Base-by-base conservation (phyloP, 2,329 filamentous ascomycete species). In the Diaporthe velutina region DNA sequence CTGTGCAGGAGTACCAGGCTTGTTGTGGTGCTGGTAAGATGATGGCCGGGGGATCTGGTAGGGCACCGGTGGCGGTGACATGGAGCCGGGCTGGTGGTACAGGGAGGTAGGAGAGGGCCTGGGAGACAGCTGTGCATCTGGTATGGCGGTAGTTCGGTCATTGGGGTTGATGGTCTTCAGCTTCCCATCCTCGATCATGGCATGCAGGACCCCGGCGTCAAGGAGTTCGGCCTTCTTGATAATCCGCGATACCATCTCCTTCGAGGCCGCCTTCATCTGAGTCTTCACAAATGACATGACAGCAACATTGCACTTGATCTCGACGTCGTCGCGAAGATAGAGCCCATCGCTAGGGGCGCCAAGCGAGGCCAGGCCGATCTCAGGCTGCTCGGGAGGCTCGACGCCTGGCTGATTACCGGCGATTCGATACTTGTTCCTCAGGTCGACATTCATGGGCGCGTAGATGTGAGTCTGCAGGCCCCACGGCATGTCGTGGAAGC, bases 401-500 rank as follows among this genome's bases (percentile, higher is more conserved):
- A 90, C 76, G 35, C 91, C 92, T 0, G 91, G 89, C 82, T 94
- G 92, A 80, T 94, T 94, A 10, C 92, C 92, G 75, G 87, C 89
- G 73, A 94, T 90, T 79, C 90, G 88, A 82, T 93, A 94, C 78
- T 90, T 93, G 84, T 92, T 92, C 77, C 92, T 88, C 81, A 94
- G 82, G 80, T 94, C 92, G 70, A 93, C 87, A 76, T 88, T 89
- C 80, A 93, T 88, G 42, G 92, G 92, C 55, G 91, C 92, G 80
- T 93, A 93, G 70, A 92, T 91, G 84, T 94, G 92, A 13, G 91
- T 93, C 83, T 94, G 92, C 75, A 94, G 84, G 4, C 92, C 92
- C 90, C 91, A 93, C 3, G 92, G 91, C 86, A 93, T 90, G 81
- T 94, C 89, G 80, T 94, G 92, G 81, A 94, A 94, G 80, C 92